Evolutionary conservation across 164 flowering plant species (phyloP), one percentile per base, ranked within the genome.

Genomic region (Aristolochia californica): DNA sequence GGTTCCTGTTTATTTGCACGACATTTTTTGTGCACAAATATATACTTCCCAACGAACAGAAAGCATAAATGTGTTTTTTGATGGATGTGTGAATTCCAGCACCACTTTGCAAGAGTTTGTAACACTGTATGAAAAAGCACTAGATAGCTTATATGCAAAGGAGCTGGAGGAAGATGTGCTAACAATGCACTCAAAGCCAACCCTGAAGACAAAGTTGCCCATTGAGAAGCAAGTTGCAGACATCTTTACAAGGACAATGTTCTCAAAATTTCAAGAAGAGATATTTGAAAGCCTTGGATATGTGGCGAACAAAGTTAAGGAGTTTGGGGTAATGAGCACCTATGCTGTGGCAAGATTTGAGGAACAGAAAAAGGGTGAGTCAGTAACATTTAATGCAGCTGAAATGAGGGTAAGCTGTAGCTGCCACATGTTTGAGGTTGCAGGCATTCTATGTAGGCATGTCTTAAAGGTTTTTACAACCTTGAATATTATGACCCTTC

Each of bases 141-240:
- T 78, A 16, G 72, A 76, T 5, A 62, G 58, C 68, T 62, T 83
- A 62, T 66, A 70, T 28, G 84, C 79, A 55, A 79, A 70, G 66
- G 86, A 85, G 72, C 62, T 78, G 13, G 79, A 78, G 59, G 83
- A 82, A 18, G 88, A 85, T 68, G 66, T 69, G 26, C 77, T 86
- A 62, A 83, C 95, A 58, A 72, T 79, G 34, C 75, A 77, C 75
- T 77, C 83, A 40, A 74, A 73, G 21, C 95, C 95, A 21, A 73
- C 74, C 17, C 61, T 83, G 63, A 80, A 73, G 74, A 90, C 97
- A 13, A 87, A 83, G 40, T 85, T 89, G n/a, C 95, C 95, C 5
- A 82, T 87, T 89, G 97, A 90, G 66, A 84, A 82, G 62, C 97
- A 90, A 65, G 95, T 81, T 18, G 90, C 95, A 48, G 70, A 62